Base-by-base conservation (phyloP, 2,329 filamentous ascomycete genomes). In the Epicoccum nigrum region DNA sequence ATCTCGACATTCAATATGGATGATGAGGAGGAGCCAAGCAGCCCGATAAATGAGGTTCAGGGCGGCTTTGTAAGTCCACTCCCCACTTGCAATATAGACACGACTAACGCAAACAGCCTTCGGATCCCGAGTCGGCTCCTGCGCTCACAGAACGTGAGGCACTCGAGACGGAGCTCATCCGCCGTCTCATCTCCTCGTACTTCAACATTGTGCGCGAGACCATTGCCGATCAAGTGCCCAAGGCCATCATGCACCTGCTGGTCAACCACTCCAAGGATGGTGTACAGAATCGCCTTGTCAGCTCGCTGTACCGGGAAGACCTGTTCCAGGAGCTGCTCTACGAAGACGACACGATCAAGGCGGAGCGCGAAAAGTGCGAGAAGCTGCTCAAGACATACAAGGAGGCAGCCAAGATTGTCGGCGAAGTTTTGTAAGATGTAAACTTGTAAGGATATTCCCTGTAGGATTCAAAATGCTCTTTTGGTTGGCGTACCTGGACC, bases 251-350 rank as follows among this genome's bases (percentile, higher is more conserved):
- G 94, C 94, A 99, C 73, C 84, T 99, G 38, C 84, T 99, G 27
- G 94, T 99, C 70, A 99, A 99, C 76, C 90, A 97, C 79, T 96
- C 90, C 77, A 97, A 97, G 75, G 94, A 99, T 62, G 93, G 93
- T 11, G 92, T 99, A 25, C 94, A 99, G 76, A 99, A 99, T 76
- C 85, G 94, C 37, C 85, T 99, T 6, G 94, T 99, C 50, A 96
- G 90, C 71, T 90, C 96, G 73, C 81, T 99, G 42, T 99, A 99
- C 81, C 93, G 90, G 76, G 94, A 97, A 74, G 77, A 86, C 27
- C 79, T 96, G 27, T 97, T 97, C 67, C 86, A 92, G 63, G 93
- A 99, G 72, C 83, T 99, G 46, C 80, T 99, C 31, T 97, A 99
- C 75, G 94, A 99, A 75, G 94, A 99, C 69, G 94, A 99, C 70